These are phyloP conservation scores for Madurella mycetomatis DNA, from an alignment of 2,329 filamentous ascomycete species.

Conservation along the genomic window DNA sequence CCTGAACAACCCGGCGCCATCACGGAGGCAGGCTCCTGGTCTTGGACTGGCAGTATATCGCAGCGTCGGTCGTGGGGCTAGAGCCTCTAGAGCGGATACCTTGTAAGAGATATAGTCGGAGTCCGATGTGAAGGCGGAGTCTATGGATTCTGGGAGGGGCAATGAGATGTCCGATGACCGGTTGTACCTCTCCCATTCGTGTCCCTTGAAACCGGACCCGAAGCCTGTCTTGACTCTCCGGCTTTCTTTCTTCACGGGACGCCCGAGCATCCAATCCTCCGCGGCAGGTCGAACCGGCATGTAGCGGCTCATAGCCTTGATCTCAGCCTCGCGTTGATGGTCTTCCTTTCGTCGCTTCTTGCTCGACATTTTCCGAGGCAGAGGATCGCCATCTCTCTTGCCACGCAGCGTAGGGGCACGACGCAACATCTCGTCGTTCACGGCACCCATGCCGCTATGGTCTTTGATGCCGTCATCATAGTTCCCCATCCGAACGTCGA, in stretches of 20 bases:
- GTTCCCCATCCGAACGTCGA: constrained; percentile 7
- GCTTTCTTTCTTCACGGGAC: constrained; percentile 58
- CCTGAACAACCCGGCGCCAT: constrained; percentile 43
- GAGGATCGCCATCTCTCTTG: constrained; percentile 57
- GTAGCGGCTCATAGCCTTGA: constrained; percentile 74
- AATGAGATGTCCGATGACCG: constrained; percentile 70
- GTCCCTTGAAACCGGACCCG: constrained; percentile 31
- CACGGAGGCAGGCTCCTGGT: constrained; percentile 43
- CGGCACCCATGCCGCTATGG: constrained; percentile 5
- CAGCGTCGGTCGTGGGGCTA: constrained; percentile 80
- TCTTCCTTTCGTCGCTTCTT: constrained; percentile 77
- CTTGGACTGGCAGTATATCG: constrained; percentile 66
- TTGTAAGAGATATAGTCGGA: constrained; percentile 75
- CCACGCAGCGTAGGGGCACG: constrained; percentile 53
- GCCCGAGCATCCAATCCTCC: constrained; percentile 56
- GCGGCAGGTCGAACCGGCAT: constrained; percentile 61
- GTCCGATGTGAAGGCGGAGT: constrained; percentile 70
- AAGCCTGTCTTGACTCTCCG: constrained; percentile 58
- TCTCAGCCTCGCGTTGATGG: constrained; percentile 76
- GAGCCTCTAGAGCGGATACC: constrained; percentile 72
- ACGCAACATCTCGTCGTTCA: constrained; percentile 30
- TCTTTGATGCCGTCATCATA: constrained; percentile 4
- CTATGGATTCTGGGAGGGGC: constrained; percentile 67
- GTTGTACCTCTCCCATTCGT: constrained; percentile 45
- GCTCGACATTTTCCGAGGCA: constrained; percentile 65